phyloP scores from a whole-genome alignment of 306 rosid genomes.

The Cercis canadensis region DNA sequence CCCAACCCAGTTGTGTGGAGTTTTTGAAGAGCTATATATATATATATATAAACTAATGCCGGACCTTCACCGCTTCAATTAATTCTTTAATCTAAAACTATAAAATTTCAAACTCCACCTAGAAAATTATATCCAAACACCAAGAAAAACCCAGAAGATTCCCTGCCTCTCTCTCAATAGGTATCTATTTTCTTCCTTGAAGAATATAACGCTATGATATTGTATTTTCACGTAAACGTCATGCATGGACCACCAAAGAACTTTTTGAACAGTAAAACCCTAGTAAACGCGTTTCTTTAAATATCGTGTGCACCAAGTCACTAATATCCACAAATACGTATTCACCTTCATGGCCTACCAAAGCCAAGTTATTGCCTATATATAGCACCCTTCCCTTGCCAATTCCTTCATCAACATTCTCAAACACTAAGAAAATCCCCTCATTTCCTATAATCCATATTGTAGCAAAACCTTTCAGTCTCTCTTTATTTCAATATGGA shows the following conservation, averaged over 20 bases:
- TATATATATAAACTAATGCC: conserved; percentile 16
- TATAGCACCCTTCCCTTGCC: conserved; percentile 37
- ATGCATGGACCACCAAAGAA: conserved; percentile 36
- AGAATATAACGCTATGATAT: neutral
- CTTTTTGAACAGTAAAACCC: conserved; percentile 20
- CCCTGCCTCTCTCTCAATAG: neutral
- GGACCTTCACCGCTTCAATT: conserved; percentile 2
- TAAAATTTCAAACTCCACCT: neutral
- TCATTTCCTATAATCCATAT: neutral
- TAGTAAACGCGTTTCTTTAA: neutral
- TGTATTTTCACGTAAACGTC: conserved; percentile 22
- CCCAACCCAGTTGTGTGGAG: no score
- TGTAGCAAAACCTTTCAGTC: neutral
- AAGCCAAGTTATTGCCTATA: conserved; percentile 47
- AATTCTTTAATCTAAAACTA: neutral
- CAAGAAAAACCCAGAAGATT: conserved; percentile 3
- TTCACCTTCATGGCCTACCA: conserved; percentile 29
- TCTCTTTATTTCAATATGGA: conserved; percentile 40
- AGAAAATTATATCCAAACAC: neutral
- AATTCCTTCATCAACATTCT: conserved; percentile 22
- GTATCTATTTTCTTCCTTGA: no score
- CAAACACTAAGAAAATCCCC: conserved; percentile 21
- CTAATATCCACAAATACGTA: conserved; percentile 30
- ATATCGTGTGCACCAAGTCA: neutral
- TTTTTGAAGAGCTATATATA: no score